Percentiles rank a stretch among this genome's conserved stretches.
Evolutionary conservation across 192 early-diverging fungal species (phyloP).

Genomic region (Mortierella alpina): DNA sequence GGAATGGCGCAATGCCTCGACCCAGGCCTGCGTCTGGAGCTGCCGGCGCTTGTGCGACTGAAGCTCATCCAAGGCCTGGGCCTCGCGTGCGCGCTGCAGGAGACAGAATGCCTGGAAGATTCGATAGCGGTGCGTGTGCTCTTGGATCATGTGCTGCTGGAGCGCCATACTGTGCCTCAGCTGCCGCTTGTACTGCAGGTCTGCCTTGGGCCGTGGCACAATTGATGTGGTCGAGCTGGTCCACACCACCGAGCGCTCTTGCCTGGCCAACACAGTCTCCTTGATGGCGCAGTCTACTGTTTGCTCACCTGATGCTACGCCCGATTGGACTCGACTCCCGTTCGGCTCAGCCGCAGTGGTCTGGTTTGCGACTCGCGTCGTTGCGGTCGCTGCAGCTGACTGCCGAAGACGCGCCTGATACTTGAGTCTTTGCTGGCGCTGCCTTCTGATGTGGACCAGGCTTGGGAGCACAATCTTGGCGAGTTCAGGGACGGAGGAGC

Average conservation of each 20-base stretch:
- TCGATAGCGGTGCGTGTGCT: conserved; percentile 37
- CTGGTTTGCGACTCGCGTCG: background rate
- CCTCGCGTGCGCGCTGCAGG: conserved; percentile 36
- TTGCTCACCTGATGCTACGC: background rate
- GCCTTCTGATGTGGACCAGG: conserved; percentile 30
- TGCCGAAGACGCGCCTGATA: conserved; percentile 33
- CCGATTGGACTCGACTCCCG: no score
- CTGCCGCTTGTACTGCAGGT: conserved; percentile 34
- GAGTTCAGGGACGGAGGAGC: conserved; percentile 7
- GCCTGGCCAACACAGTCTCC: background rate
- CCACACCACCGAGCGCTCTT: conserved; percentile 22
- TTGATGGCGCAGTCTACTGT: background rate
- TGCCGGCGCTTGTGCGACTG: conserved; percentile 15
- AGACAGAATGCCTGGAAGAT: conserved; percentile 46
- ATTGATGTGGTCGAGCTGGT: conserved; percentile 37
- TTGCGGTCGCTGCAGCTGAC: background rate
- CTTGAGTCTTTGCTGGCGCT: conserved; percentile 35
- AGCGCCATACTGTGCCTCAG: conserved; percentile 34
- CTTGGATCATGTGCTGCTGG: conserved; percentile 45
- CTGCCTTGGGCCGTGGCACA: conserved; percentile 22
- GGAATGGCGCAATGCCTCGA: conserved; percentile 28
- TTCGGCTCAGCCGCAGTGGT: background rate
- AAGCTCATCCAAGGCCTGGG: conserved; percentile 39
- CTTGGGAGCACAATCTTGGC: conserved; percentile 30
- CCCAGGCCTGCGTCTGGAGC: conserved; percentile 44